Evolutionary conservation across 805 yeast genomes (phyloP).

Genomic region (Yamadazyma sp.): DNA sequence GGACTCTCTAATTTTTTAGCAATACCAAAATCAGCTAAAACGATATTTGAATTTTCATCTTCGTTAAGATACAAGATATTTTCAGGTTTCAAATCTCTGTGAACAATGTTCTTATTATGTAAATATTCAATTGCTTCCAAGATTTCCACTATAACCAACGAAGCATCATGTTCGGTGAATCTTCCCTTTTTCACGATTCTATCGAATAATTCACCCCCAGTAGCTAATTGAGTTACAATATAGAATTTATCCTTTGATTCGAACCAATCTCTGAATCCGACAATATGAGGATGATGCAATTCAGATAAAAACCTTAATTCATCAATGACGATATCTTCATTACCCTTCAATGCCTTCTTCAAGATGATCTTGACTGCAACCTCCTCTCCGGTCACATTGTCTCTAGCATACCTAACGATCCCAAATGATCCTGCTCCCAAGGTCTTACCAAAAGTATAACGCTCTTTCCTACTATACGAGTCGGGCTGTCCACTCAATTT

Average conservation of each 20-base stretch:
- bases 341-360: conserved; percentile 79
- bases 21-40: conserved; percentile 94
- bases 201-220: conserved; percentile 94
- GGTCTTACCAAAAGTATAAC: conserved; percentile 76
- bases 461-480: conserved; percentile 60
- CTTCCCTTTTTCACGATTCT: conserved; percentile 76
- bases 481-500: conserved; percentile 72
- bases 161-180: conserved; percentile 88
- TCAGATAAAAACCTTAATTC: conserved; percentile 70
- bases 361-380: conserved; percentile 89
- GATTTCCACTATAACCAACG: conserved; percentile 67
- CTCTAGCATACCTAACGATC: conserved; percentile 76
- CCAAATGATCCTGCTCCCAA: conserved; percentile 97
- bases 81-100: conserved; percentile 93
- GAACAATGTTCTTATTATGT: conserved; percentile 78
- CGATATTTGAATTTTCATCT: conserved; percentile 61
- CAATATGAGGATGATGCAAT: conserved; percentile 80
- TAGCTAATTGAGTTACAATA: conserved; percentile 90
- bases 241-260: conserved; percentile 90
- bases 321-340: conserved; percentile 72
- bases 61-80: conserved; percentile 72
- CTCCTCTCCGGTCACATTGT: conserved; percentile 49
- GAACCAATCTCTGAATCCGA: conserved; percentile 89
- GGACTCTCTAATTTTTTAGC: conserved; percentile 69
- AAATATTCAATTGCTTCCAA: conserved; percentile 75